Evolutionary conservation across 1,284 basidiomycete genomes (phyloP), one percentile per base, ranked within the genome.

Genomic region (Microbotryum lychnidis-dioicae): DNA sequence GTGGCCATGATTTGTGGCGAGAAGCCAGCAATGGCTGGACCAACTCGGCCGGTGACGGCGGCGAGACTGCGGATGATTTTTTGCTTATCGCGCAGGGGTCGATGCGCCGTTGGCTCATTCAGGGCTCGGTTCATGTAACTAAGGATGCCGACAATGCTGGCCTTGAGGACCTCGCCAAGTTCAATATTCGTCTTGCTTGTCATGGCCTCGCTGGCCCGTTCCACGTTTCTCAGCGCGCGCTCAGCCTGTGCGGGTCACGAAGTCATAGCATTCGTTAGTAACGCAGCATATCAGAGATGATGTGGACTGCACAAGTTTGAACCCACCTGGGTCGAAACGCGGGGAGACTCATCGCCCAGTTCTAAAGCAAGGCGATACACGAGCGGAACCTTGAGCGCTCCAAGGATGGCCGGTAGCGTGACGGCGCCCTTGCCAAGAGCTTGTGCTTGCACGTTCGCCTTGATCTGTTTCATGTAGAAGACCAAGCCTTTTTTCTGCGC

Each of bases 1-100:
- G 88, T 91, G 0, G 94, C 91, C 86, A 98, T 91, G 69, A 98
- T 87, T 91, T 96, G 69, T 10, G 90, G 89, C 2, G 88, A 85
- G 61, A 91, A 85, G 56, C 82, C 83, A 45, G 80, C 81, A 69
- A 91, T 85, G 0, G 82, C 78, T 14, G 84, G 76, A 0, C 89
- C 92, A 54, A 96, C 83, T 25, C 83, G 79, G 25, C 77, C 74
- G 21, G 91, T 82, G 44, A 98, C 79, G 2, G 79, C 81, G 6
- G 88, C 90, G 27, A 97, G 77, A 66, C 91, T 87, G 48, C 87
- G 82, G 45, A 94, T 77, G 57, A 92, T 86, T 70, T 83, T 84
- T 58, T 81, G 80, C 73, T 93, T 93, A 44, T 79, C 78, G 14
- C 78, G 76, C 0, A 82, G 76, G 0, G 84, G 78, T 65, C 86